Percentiles rank a stretch among this genome's conserved stretches.
Evolutionary conservation across 495 filamentous ascomycete species (phyloP).

Genomic region (Penicillium canariense): DNA sequence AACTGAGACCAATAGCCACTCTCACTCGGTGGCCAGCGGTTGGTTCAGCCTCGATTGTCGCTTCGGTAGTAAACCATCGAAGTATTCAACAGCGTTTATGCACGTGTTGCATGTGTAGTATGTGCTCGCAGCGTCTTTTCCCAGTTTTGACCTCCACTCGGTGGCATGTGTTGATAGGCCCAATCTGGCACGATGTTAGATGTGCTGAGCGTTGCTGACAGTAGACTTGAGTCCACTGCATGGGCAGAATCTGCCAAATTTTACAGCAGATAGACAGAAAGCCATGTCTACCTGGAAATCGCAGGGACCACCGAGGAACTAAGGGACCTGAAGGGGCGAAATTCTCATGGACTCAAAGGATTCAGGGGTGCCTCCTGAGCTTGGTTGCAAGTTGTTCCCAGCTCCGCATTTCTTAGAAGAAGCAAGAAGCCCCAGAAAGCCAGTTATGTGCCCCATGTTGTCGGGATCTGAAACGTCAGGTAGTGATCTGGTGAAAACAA

Average conservation of each 20-base stretch:
- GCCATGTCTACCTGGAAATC: not conserved
- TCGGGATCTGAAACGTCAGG: not conserved
- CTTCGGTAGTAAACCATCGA: not conserved
- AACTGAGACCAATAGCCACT: not conserved
- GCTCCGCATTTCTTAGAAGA: not conserved
- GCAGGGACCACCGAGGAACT: not conserved
- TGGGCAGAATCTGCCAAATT: slow-evolving; percentile 1
- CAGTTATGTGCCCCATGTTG: not conserved
- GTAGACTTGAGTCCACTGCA: not conserved
- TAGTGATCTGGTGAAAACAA: not conserved
- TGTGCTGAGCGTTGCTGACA: not conserved
- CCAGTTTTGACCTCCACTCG: not conserved
- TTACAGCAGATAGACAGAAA: slow-evolving; percentile 17
- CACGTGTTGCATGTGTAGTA: not conserved
- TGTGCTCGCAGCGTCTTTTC: not conserved
- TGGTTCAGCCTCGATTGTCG: not conserved
- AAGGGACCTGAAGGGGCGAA: not conserved
- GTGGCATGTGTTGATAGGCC: not conserved
- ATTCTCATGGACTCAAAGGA: not conserved
- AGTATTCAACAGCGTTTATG: not conserved
- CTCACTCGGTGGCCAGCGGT: not conserved
- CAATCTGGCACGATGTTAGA: not conserved
- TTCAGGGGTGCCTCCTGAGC: not conserved
- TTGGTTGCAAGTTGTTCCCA: not conserved
- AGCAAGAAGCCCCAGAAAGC: not conserved